Percentiles rank a stretch among this genome's conserved stretches.
Conservation (phyloP, 2,329 filamentous ascomycete species). For the Pseudogymnoascus sp. region DNA sequence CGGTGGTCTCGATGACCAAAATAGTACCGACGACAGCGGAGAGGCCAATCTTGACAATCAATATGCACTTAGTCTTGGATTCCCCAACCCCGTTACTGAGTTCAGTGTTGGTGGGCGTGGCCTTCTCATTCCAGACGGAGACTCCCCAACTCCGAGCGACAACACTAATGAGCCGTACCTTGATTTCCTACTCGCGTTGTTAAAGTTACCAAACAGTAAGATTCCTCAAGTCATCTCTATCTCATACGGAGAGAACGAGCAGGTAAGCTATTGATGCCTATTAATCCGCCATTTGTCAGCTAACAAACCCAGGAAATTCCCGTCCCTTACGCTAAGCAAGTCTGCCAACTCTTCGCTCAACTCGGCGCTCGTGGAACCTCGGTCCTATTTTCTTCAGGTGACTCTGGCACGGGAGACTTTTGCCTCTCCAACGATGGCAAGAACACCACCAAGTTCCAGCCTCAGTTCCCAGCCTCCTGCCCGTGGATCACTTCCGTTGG, state of each 20-base stretch:
- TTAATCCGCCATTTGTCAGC: neutral
- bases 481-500: constrained; percentile 60
- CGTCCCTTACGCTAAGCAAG: constrained; percentile 46
- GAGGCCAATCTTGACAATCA: constrained; percentile 52
- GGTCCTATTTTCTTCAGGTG: constrained; percentile 51
- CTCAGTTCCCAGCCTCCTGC: constrained; percentile 55
- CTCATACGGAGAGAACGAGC: constrained; percentile 59
- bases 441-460: constrained; percentile 43
- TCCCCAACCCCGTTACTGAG: constrained; percentile 32
- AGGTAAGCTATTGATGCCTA: constrained; percentile 23
- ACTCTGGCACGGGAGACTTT: constrained; percentile 38
- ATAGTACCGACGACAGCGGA: constrained; percentile 31
- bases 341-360: constrained; percentile 53
- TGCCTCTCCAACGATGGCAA: constrained; percentile 51
- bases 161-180: constrained; percentile 61
- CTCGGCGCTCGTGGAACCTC: constrained; percentile 55
- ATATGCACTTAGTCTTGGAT: constrained; percentile 43
- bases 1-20: constrained; percentile 17
- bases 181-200: constrained; percentile 43
- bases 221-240: constrained; percentile 54
- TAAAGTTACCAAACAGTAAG: constrained; percentile 18
- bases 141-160: constrained; percentile 29
- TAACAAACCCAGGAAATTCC: constrained; percentile 38
- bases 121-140: constrained; percentile 40
- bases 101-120: constrained; percentile 42